phyloP scores from a whole-genome alignment of 108 stramenopile genomes.

The Discostella pseudostelligera region DNA sequence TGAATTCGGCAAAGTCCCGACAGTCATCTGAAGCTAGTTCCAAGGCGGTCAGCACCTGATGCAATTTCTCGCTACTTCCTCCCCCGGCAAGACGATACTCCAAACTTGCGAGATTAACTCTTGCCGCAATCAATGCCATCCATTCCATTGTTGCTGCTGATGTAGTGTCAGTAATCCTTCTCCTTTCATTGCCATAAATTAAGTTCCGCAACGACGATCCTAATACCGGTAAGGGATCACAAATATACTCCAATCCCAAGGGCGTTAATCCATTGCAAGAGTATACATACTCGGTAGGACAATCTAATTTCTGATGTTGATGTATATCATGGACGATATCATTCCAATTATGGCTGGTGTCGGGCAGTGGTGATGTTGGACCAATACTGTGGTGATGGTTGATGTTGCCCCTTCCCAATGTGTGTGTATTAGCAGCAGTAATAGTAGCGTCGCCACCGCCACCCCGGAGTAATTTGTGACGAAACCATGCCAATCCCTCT shows the following conservation, averaged over 20 bases:
- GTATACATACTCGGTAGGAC: slow-evolving; percentile 25
- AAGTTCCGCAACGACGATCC: slow-evolving; percentile 12
- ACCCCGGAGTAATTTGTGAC: slow-evolving; percentile 27
- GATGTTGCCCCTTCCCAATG: too few relatives aligned
- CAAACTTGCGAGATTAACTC: slow-evolving; percentile 30
- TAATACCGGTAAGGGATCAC: slow-evolving; percentile 40
- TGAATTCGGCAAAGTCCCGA: not conserved
- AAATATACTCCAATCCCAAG: slow-evolving; percentile 40
- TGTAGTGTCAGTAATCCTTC: not conserved
- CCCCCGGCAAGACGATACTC: slow-evolving; percentile 31
- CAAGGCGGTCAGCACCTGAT: slow-evolving; percentile 19
- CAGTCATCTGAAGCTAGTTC: slow-evolving; percentile 10
- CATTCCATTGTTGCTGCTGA: slow-evolving; percentile 20
- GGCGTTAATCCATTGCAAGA: slow-evolving; percentile 43
- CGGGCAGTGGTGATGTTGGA: not conserved
- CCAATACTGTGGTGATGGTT: not conserved
- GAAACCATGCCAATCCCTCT: slow-evolving; percentile 39
- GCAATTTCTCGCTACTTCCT: slow-evolving; percentile 16
- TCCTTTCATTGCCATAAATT: slow-evolving; percentile 10
- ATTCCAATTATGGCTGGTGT: slow-evolving; percentile 3
- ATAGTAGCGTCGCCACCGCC: not conserved
- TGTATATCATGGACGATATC: slow-evolving; percentile 41
- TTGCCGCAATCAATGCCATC: slow-evolving; percentile 26
- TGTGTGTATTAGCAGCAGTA: not conserved
- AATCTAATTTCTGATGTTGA: slow-evolving; percentile 35